Evolutionary conservation across 2,329 filamentous ascomycete species (phyloP), one percentile per base, ranked within the genome.

Genomic region (Periconia sp.): DNA sequence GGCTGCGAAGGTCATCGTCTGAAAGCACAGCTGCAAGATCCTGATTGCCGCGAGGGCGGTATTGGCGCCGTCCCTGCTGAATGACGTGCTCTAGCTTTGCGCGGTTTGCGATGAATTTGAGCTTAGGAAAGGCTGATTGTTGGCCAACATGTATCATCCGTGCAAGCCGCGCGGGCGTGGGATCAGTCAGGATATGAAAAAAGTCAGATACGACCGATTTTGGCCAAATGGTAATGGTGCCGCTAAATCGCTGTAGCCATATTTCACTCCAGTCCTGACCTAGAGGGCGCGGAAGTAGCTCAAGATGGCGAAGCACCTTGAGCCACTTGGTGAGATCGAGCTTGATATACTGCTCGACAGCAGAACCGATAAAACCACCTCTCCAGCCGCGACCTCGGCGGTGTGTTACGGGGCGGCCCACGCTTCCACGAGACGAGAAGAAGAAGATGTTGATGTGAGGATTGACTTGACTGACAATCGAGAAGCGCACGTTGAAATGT

Each of bases 361-460:
- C 92, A 5, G 87, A 92, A 50, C 94, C 92, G 11, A 99, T 79
- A 72, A 95, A 99, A 1, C 94, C 94, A 26, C 94, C 94, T 39
- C 94, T 86, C 94, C 94, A 99, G 42, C 94, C 94, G 33, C 91
- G 87, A 4, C 94, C 94, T 57, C 87, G 87, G 40, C 94, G 88
- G 70, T 99, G 94, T 0, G 92, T 96, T 13, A 97, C 94, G 8
- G 94, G 94, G 38, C 89, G 86, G 4, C 94, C 94, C 8, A 97
- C 92, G 0, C 88, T 87, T 10, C 94, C 94, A 22, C 94, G 83
- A 1, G 92, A 95, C 21, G 88, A 94, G 77, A 97, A 99, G 81
- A 99, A 97, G 79, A 99, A 99, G 19, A 97, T 84, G 62, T 96
- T 97, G 70, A 99, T 92, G 68, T 99, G 94, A 2, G 94, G 94